Conservation (phyloP, 352 stramenopile species). For the Globisporangium abappressorium region DNA sequence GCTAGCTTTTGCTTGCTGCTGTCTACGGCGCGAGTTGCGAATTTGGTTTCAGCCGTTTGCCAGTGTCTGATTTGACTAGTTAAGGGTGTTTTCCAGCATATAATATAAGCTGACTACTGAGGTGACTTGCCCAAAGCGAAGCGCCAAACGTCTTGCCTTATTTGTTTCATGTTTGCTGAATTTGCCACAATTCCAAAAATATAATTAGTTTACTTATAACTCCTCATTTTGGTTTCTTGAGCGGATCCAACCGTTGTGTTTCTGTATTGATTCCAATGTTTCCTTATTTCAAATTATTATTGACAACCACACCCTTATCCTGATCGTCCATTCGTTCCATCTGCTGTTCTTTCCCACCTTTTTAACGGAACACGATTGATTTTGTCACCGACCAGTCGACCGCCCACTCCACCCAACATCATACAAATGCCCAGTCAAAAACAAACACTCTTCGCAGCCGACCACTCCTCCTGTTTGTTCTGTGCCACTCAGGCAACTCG, state of each 20-base stretch:
- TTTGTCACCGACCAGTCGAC: conserved; percentile 4
- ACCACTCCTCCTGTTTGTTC: not conserved
- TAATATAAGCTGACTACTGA: too few species aligned
- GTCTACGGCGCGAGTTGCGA: not conserved
- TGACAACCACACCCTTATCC: not conserved
- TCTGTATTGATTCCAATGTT: too few species aligned
- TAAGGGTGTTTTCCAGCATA: too few species aligned
- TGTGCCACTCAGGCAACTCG: not conserved
- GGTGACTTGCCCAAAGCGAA: too few species aligned
- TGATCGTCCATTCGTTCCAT: not conserved
- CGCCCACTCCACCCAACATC: not conserved
- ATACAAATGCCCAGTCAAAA: not conserved
- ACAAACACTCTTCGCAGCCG: not conserved
- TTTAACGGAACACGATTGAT: not conserved
- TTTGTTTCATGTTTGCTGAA: too few species aligned
- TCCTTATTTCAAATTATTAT: too few species aligned
- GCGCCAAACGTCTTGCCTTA: too few species aligned
- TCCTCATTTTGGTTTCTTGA: too few species aligned
- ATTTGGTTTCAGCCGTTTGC: not conserved
- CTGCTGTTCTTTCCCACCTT: not conserved
- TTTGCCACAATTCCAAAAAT: too few species aligned
- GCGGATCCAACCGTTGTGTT: too few species aligned
- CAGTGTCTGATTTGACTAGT: not conserved
- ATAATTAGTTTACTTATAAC: too few species aligned
- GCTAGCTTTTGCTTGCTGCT: not conserved